These are phyloP conservation scores for Cyclotella baltica DNA, from an alignment of 108 stramenopile species.

Conservation along the genomic window DNA sequence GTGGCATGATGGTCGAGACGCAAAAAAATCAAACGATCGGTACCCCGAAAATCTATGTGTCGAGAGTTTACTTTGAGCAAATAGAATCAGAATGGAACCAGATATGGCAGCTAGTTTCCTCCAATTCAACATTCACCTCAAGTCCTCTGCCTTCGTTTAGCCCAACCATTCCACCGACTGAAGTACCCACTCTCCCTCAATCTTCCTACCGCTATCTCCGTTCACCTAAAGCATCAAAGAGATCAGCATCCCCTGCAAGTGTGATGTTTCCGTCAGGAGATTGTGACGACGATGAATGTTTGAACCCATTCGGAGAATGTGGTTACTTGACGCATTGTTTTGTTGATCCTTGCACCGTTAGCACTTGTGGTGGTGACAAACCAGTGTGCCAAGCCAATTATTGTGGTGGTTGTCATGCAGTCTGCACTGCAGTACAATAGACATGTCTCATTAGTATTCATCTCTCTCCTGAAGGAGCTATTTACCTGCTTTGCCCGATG, in stretches of 20 bases:
- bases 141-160: neutral
- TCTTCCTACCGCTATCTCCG: neutral
- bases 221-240: neutral
- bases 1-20: neutral
- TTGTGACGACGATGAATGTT: neutral
- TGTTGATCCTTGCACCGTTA: neutral
- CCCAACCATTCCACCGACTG: neutral
- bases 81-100: constrained; percentile 5
- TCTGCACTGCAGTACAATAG: too few relatives aligned
- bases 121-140: neutral
- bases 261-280: neutral
- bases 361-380: neutral
- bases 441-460: too few relatives aligned
- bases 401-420: neutral
- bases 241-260: neutral
- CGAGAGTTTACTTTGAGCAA: too few relatives aligned
- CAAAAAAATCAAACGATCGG: too few relatives aligned
- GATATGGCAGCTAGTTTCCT: neutral
- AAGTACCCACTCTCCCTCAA: neutral
- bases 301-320: neutral
- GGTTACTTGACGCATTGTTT: neutral
- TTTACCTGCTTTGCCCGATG: too few relatives aligned
- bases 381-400: neutral
- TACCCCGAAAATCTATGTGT: neutral
- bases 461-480: too few relatives aligned